A percentile compares a stretch with the other conserved stretches of the same genome.
phyloP scores from a whole-genome alignment of 345 rosid genomes.

The Lumnitzera littorea region DNA sequence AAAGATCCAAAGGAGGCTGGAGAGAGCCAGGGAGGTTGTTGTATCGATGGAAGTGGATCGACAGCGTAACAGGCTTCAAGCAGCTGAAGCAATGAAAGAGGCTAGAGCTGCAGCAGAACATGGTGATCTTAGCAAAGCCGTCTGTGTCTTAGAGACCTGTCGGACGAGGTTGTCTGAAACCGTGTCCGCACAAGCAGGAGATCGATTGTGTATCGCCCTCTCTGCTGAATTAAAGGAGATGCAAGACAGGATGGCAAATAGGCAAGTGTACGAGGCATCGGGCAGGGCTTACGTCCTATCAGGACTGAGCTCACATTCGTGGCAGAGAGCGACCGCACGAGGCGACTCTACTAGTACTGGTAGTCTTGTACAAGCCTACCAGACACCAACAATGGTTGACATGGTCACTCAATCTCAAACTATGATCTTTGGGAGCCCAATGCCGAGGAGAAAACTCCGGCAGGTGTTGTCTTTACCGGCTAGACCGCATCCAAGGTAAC shows the following conservation, averaged over 20 bases:
- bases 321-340: constrained; percentile 97
- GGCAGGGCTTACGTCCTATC: constrained; percentile 94
- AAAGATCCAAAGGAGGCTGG: constrained; percentile 54
- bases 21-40: constrained; percentile 25
- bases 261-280: constrained; percentile 64
- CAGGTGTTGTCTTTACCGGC: constrained; percentile 65
- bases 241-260: constrained; percentile 91
- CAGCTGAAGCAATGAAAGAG: constrained; percentile 83
- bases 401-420: constrained; percentile 96
- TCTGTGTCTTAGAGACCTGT: constrained; percentile 59
- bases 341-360: constrained; percentile 75
- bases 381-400: constrained; percentile 86
- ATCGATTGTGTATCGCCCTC: constrained; percentile 55
- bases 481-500: constrained; percentile 53
- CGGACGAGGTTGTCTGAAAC: constrained; percentile 43
- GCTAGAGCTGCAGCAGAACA: constrained; percentile 83
- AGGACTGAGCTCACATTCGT: constrained; percentile 92
- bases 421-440: constrained; percentile 39
- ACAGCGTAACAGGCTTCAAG: constrained; percentile 72
- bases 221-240: constrained; percentile 84
- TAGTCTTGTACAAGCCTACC: constrained; percentile 70
- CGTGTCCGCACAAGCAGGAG: constrained; percentile 52
- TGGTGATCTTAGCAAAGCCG: constrained; percentile 62
- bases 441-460: constrained; percentile 48
- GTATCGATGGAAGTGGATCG: constrained; percentile 88